These are phyloP conservation scores for Fermentozyma sake DNA, from an alignment of 1,139 yeast species.

Conservation along the genomic window DNA sequence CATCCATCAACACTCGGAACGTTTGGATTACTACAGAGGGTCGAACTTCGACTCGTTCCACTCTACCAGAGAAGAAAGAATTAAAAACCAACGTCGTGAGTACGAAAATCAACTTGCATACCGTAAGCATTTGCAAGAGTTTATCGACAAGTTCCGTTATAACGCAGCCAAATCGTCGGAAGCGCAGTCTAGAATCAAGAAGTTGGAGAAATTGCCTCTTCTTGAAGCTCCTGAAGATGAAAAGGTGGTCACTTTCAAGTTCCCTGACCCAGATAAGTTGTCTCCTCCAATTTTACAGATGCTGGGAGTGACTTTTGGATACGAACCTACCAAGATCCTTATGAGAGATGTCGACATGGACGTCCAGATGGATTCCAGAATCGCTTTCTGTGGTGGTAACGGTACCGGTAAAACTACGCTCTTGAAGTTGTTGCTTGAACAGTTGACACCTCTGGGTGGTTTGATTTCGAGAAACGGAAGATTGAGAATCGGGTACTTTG, in stretches of 20 bases:
- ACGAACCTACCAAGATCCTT: constrained; percentile 56
- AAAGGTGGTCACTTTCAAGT: constrained; percentile 74
- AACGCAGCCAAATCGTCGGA: constrained; percentile 97
- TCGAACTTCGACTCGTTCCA: constrained; percentile 91
- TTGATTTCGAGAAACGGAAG: constrained; percentile 76
- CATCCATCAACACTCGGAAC: constrained; percentile 94
- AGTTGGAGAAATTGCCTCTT: constrained; percentile 87
- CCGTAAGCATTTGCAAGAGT: constrained; percentile 87
- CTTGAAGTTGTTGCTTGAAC: constrained; percentile 79
- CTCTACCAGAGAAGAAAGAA: constrained; percentile 90
- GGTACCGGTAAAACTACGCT: constrained; percentile 99
- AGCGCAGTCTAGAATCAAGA: constrained; percentile 96
- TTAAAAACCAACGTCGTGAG: constrained; percentile 89
- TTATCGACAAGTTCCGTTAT: constrained; percentile 93
- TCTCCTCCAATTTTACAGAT: constrained; percentile 94
- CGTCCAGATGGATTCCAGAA: constrained; percentile 89
- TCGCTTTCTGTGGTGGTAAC: constrained; percentile 96
- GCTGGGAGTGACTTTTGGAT: constrained; percentile 84
- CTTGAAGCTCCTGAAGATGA: constrained; percentile 96
- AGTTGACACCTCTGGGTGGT: constrained; percentile 68
- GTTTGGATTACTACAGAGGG: constrained; percentile 93
- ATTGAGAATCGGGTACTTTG: constrained; percentile 91
- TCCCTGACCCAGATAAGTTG: constrained; percentile 90
- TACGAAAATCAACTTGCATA: constrained; percentile 96
- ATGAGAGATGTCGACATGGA: constrained; percentile 80